Evolutionary conservation across 2,329 filamentous ascomycete species (phyloP).

Genomic region (Juglanconis sp.): DNA sequence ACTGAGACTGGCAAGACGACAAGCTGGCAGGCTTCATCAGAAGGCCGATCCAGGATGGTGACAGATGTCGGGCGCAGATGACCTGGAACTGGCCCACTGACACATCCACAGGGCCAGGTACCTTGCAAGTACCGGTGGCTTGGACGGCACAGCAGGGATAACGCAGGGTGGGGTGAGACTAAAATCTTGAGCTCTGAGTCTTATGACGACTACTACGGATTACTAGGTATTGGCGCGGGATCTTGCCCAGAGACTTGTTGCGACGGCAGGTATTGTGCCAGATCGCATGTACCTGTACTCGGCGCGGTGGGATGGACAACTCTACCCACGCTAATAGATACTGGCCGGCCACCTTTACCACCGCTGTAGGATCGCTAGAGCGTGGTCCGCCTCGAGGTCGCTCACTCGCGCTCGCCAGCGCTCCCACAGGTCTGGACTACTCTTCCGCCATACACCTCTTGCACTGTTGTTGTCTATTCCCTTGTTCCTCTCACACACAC

Average conservation of each 20-base stretch:
- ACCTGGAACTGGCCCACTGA: constrained; percentile 7
- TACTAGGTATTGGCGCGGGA: background rate
- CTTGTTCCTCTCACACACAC: background rate
- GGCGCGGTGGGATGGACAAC: too few species aligned
- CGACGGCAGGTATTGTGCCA: too few species aligned
- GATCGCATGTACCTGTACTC: too few species aligned
- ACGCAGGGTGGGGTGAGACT: constrained; percentile 5
- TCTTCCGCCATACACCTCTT: background rate
- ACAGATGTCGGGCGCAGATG: constrained; percentile 9
- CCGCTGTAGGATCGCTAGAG: too few species aligned
- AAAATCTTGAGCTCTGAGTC: constrained; percentile 12
- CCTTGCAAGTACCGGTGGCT: constrained; percentile 2
- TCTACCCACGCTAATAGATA: too few species aligned
- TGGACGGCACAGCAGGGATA: constrained; percentile 7
- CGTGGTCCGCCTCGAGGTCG: too few species aligned
- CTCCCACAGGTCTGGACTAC: background rate
- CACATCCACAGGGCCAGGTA: constrained; percentile 11
- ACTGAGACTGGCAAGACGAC: too few species aligned
- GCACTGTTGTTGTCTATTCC: background rate
- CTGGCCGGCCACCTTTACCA: too few species aligned
- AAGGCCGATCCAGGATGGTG: background rate
- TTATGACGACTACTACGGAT: background rate
- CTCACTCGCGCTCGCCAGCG: too few species aligned
- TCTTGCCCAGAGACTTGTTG: constrained; percentile 3
- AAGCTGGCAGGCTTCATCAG: background rate